Conservation (phyloP, 129 eudicot species). For the Deinandra increscens region DNA sequence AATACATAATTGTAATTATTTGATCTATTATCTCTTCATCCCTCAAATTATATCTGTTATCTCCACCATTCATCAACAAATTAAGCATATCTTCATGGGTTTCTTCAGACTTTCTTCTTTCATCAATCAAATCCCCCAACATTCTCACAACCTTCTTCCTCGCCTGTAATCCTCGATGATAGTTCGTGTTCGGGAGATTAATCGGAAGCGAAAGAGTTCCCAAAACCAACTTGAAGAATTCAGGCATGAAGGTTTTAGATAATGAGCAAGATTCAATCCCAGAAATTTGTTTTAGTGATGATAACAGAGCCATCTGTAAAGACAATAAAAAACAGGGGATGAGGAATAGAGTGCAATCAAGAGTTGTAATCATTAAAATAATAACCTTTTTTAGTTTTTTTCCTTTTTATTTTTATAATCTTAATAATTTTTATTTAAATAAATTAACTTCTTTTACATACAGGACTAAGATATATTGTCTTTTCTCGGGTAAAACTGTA, state of each 20-base stretch:
- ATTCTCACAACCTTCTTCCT: conserved; percentile 69
- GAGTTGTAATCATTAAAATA: too few species aligned
- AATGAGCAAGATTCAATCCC: conserved; percentile 63
- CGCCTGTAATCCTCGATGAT: conserved; percentile 86
- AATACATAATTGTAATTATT: conserved; percentile 83
- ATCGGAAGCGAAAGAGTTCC: conserved; percentile 98
- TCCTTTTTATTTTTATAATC: too few species aligned
- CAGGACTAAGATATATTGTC: too few species aligned
- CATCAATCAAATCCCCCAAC: conserved; percentile 56
- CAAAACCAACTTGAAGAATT: conserved; percentile 78
- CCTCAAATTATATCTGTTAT: conserved; percentile 56
- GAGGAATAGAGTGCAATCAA: conserved; percentile 23
- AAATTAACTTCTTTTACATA: too few species aligned
- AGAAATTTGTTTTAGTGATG: conserved; percentile 81
- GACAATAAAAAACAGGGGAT: not conserved
- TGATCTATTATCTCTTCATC: conserved; percentile 97
- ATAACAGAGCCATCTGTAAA: conserved; percentile 87
- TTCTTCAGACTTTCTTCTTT: conserved; percentile 58
- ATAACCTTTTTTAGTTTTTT: too few species aligned
- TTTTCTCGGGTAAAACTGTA: too few species aligned
- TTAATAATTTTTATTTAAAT: too few species aligned
- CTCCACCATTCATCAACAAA: conserved; percentile 58
- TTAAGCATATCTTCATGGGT: conserved; percentile 71
- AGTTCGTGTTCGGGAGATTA: conserved; percentile 80
- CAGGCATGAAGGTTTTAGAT: conserved; percentile 77